Percentiles rank a stretch among this genome's conserved stretches.
Evolutionary conservation across 345 rosid species (phyloP).

Genomic region (Acer campestre): DNA sequence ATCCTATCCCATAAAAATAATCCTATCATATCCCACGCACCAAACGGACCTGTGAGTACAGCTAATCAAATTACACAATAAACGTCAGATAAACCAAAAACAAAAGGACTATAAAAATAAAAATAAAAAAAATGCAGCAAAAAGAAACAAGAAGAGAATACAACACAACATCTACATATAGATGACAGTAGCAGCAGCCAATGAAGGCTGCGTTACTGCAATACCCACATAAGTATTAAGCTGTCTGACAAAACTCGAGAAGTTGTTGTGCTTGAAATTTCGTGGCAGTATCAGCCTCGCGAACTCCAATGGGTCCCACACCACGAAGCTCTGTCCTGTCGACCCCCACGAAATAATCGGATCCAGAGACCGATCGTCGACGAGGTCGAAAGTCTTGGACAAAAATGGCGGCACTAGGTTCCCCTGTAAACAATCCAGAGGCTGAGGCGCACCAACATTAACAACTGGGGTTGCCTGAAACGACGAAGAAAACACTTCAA

Average conservation of each 20-base stretch:
- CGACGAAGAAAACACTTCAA: constrained; percentile 26
- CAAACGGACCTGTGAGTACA: neutral
- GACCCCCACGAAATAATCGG: constrained; percentile 87
- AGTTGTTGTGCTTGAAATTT: constrained; percentile 93
- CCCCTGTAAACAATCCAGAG: constrained; percentile 63
- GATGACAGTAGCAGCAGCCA: constrained; percentile 41
- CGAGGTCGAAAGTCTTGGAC: constrained; percentile 84
- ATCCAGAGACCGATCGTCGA: constrained; percentile 73
- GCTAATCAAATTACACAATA: constrained; percentile 7
- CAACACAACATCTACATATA: constrained; percentile 22
- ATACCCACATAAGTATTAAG: constrained; percentile 97
- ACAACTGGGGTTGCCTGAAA: constrained; percentile 16
- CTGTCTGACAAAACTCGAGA: constrained; percentile 97
- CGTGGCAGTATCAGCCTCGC: constrained; percentile 75
- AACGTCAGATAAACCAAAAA: constrained; percentile 16
- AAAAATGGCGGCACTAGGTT: constrained; percentile 78
- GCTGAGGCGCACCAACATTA: constrained; percentile 41
- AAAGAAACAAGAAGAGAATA: neutral
- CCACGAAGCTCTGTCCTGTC: constrained; percentile 75
- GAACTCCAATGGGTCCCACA: constrained; percentile 90
- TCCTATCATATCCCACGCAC: too few species aligned
- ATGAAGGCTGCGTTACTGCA: constrained; percentile 31
- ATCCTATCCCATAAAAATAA: too few species aligned
- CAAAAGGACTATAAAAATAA: neutral
- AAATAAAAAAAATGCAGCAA: constrained; percentile 7